A percentile compares a stretch with the other conserved stretches of the same genome.
Evolutionary conservation across 805 yeast species (phyloP).

Genomic region (Scheffersomyces lignosus): DNA sequence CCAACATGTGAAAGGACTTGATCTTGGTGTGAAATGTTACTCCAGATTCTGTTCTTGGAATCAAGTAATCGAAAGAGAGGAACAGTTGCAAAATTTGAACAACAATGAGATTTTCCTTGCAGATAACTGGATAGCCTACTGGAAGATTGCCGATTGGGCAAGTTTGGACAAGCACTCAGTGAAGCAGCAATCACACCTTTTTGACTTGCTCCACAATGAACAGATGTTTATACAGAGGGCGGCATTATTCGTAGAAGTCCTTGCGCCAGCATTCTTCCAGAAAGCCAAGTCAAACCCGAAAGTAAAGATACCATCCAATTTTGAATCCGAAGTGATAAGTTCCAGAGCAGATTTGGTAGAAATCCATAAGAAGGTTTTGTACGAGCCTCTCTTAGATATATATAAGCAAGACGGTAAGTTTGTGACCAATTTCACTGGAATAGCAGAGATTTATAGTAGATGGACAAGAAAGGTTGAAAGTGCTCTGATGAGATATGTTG

Average conservation of each 20-base stretch:
- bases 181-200: slow-evolving; percentile 72
- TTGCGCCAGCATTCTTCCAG: slow-evolving; percentile 41
- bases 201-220: slow-evolving; percentile 72
- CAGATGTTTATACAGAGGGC: slow-evolving; percentile 70
- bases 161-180: slow-evolving; percentile 52
- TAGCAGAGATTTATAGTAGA: slow-evolving; percentile 60
- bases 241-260: slow-evolving; percentile 54
- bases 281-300: slow-evolving; percentile 16
- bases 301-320: slow-evolving; percentile 26
- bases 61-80: slow-evolving; percentile 26
- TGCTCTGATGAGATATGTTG: slow-evolving; percentile 60
- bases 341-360: slow-evolving; percentile 57
- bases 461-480: slow-evolving; percentile 64
- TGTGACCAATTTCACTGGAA: slow-evolving; percentile 46
- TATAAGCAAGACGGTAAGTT: slow-evolving; percentile 65
- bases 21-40: slow-evolving; percentile 25
- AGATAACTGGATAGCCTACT: slow-evolving; percentile 64
- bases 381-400: slow-evolving; percentile 58
- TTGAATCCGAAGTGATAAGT: slow-evolving; percentile 57
- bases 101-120: slow-evolving; percentile 28
- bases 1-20: slow-evolving; percentile 14
- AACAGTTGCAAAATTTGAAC: slow-evolving; percentile 16
- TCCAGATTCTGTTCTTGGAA: slow-evolving; percentile 35
- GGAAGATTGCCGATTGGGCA: slow-evolving; percentile 58
- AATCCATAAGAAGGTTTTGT: slow-evolving; percentile 52